These are phyloP conservation scores for Euphorbia lathyris DNA, from an alignment of 345 rosid species.

Conservation along the genomic window DNA sequence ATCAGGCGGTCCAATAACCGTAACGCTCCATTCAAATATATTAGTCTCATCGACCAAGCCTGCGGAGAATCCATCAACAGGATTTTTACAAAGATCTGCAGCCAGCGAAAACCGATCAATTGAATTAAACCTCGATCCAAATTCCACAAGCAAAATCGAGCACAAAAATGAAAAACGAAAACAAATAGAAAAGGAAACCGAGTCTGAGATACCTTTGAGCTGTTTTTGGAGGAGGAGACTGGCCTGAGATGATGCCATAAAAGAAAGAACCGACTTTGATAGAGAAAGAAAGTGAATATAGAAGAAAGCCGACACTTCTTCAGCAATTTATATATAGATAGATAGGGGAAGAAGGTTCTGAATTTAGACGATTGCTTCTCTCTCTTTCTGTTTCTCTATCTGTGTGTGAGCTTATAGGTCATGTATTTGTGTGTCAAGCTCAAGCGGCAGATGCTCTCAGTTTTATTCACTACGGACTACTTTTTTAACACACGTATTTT, in stretches of 20 bases:
- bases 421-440: too few species aligned
- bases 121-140: neutral
- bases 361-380: neutral
- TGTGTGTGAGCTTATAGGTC: neutral
- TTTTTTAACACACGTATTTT: too few species aligned
- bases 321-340: neutral
- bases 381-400: neutral
- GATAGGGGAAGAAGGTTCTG: neutral
- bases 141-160: neutral
- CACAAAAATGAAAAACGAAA: constrained; percentile 8
- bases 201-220: constrained; percentile 55
- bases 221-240: constrained; percentile 95
- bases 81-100: constrained; percentile 96
- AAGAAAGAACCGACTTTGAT: neutral
- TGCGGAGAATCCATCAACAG: constrained; percentile 98
- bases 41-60: constrained; percentile 91
- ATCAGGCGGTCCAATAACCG: constrained; percentile 95
- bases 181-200: neutral
- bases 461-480: too few species aligned
- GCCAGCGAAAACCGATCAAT: constrained; percentile 23
- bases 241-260: constrained; percentile 72
- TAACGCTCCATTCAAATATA: constrained; percentile 92
- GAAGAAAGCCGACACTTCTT: constrained; percentile 12
- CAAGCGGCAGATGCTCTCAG: too few species aligned
- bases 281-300: constrained; percentile 9